A percentile compares a stretch with the other conserved stretches of the same genome.
phyloP scores from a whole-genome alignment of 2,329 filamentous ascomycete species.

The Hymenoscyphus scutula region DNA sequence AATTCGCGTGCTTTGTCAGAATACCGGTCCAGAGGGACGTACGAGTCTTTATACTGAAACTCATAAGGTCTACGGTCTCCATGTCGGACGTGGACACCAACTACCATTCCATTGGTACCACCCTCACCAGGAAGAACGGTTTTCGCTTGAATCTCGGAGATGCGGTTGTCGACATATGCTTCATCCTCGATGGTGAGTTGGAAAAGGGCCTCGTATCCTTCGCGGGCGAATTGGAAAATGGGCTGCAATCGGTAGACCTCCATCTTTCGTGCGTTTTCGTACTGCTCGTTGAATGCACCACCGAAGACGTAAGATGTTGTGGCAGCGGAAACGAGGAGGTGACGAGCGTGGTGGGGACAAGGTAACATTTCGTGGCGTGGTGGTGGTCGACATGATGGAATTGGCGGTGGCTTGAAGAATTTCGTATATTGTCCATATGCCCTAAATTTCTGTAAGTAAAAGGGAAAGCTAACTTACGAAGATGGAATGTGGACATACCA shows the following conservation, averaged over 20 bases:
- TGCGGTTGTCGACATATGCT: conserved; percentile 60
- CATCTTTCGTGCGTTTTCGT: conserved; percentile 48
- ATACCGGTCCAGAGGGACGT: conserved; percentile 73
- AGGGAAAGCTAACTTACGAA: neutral
- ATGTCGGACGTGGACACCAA: conserved; percentile 77
- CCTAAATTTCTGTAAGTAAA: conserved; percentile 39
- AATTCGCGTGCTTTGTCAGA: conserved; percentile 56
- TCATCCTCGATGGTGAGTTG: conserved; percentile 64
- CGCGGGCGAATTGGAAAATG: conserved; percentile 66
- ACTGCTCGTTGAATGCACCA: conserved; percentile 52
- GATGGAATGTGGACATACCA: conserved; percentile 48
- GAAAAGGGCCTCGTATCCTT: conserved; percentile 73
- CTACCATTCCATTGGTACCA: conserved; percentile 47
- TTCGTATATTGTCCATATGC: conserved; percentile 73
- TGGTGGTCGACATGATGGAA: conserved; percentile 66
- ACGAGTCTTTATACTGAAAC: conserved; percentile 72
- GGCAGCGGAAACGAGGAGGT: conserved; percentile 70
- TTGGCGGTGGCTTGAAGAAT: conserved; percentile 68
- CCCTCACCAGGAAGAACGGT: conserved; percentile 42
- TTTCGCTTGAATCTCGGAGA: conserved; percentile 52
- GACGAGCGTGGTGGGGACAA: conserved; percentile 72
- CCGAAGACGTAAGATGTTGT: conserved; percentile 66
- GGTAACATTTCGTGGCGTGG: conserved; percentile 74
- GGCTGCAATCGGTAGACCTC: conserved; percentile 53
- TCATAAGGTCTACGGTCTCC: conserved; percentile 78